Percentiles rank a stretch among this genome's conserved stretches.
These are phyloP conservation scores for Phytomonas francai DNA, from an alignment of 208 protist genomes.

Conservation along the genomic window DNA sequence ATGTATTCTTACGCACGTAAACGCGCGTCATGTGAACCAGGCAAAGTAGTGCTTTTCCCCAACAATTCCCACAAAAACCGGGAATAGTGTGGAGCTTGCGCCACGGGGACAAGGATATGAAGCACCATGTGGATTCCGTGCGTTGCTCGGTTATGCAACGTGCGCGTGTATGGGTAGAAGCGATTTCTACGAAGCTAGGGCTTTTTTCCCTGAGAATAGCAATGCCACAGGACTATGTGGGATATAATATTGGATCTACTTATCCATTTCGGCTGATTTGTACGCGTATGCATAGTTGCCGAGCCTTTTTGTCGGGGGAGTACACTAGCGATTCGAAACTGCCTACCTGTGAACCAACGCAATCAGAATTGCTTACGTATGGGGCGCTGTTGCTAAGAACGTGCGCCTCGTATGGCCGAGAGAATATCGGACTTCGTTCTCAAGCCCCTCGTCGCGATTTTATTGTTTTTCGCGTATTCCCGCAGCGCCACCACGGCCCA, in stretches of 20 bases:
- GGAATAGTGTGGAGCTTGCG: not conserved
- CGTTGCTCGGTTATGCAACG: not conserved
- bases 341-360: not conserved
- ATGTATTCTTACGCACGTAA: not conserved
- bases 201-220: not conserved
- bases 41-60: not conserved
- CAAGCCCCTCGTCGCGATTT: conserved; percentile 31
- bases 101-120: not conserved
- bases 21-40: not conserved
- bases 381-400: not conserved
- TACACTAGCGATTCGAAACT: not conserved
- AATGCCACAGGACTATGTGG: not conserved
- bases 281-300: not conserved
- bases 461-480: conserved; percentile 56
- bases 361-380: not conserved
- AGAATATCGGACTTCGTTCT: conserved; percentile 61
- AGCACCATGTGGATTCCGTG: not conserved
- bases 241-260: not conserved
- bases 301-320: not conserved
- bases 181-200: not conserved
- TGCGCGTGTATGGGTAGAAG: not conserved
- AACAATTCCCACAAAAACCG: not conserved
- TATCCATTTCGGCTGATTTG: not conserved
- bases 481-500: conserved; percentile 62
- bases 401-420: conserved; percentile 29